Percentiles rank a stretch among this genome's conserved stretches.
phyloP scores from a whole-genome alignment of 139 green algal species.

The Chlorella vulgaris region DNA sequence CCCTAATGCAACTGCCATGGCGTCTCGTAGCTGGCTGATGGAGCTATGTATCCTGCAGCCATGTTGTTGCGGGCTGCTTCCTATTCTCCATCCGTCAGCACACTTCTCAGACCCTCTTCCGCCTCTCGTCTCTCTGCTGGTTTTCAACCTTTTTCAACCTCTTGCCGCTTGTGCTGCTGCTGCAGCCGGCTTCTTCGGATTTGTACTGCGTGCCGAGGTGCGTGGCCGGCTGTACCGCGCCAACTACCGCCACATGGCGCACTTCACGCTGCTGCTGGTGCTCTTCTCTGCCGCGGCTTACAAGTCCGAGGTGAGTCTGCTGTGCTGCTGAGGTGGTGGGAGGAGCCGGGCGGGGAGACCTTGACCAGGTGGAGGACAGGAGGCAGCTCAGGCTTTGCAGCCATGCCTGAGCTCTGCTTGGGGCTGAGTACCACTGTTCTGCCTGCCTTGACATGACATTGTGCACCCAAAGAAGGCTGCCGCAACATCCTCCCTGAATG shows the following conservation, averaged over 20 bases:
- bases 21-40: no score
- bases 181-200: constrained; percentile 75
- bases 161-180: background rate
- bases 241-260: constrained; percentile 49
- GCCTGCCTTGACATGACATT: no score
- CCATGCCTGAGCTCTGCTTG: no score
- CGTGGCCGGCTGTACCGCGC: constrained; percentile 39
- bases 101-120: no score
- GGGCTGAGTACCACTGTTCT: no score
- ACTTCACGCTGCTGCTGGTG: constrained; percentile 73
- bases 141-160: background rate
- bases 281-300: constrained; percentile 68
- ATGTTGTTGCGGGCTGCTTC: no score
- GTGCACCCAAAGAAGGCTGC: no score
- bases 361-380: background rate
- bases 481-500: no score
- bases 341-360: background rate
- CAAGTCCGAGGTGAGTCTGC: constrained; percentile 47
- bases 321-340: background rate
- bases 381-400: no score
- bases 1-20: no score
- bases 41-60: no score
- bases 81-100: no score
- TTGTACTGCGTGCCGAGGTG: constrained; percentile 74
- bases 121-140: background rate